Conservation (phyloP, 164 flowering plant species). For the Macadamia tetraphylla region DNA sequence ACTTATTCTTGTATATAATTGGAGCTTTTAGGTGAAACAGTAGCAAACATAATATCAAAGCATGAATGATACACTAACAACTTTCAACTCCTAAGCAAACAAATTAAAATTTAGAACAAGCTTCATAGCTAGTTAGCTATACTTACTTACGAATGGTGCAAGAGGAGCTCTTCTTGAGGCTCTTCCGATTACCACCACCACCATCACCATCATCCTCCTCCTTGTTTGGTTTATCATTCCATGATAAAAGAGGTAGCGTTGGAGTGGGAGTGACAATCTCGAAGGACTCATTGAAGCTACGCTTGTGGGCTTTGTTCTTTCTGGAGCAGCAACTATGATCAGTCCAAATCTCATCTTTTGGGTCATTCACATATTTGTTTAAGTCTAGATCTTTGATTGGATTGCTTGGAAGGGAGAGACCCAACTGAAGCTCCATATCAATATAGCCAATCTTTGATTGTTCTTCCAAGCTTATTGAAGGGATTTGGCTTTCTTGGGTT, state of each 20-base stretch:
- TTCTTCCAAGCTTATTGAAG: too few relatives aligned
- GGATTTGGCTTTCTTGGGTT: not conserved
- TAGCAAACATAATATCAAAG: too few relatives aligned
- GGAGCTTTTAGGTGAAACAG: too few relatives aligned
- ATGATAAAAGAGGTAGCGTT: conserved; percentile 22
- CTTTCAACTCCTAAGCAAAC: too few relatives aligned
- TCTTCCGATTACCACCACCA: conserved; percentile 3
- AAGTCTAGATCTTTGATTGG: conserved; percentile 12
- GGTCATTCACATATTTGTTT: conserved; percentile 2
- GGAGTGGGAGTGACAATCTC: conserved; percentile 1
- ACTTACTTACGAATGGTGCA: conserved; percentile 13
- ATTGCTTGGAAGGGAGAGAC: conserved; percentile 19
- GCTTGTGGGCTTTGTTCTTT: conserved; percentile 6
- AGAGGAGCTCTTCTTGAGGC: conserved; percentile 1
- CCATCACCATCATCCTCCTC: not conserved
- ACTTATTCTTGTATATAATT: too few relatives aligned
- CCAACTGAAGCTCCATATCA: conserved; percentile 33
- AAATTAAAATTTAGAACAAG: not conserved
- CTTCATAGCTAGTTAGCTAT: not conserved
- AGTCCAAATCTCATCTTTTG: not conserved
- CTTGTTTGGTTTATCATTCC: conserved; percentile 19
- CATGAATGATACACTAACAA: too few relatives aligned
- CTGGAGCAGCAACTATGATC: not conserved
- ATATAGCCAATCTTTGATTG: not conserved
- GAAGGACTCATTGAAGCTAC: conserved; percentile 18